Evolutionary conservation across 768 basidiomycete species (phyloP).

Genomic region (Heimioporus sp.): DNA sequence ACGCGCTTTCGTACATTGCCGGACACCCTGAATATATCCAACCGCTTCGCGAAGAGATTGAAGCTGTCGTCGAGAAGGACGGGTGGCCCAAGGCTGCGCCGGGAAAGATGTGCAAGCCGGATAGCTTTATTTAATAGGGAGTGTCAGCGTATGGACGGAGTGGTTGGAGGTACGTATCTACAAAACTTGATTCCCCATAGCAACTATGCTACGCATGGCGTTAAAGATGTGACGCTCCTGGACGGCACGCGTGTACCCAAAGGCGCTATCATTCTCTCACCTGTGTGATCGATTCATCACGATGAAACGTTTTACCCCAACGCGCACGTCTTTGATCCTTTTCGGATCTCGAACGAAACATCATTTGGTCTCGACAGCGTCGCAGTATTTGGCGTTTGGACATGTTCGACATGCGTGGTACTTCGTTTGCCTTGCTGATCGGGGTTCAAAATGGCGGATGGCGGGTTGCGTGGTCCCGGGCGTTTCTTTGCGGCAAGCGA

Average conservation of each 20-base stretch:
- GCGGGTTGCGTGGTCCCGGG: constrained; percentile 6
- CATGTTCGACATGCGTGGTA: constrained; percentile 29
- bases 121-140: constrained; percentile 43
- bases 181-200: constrained; percentile 7
- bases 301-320: constrained; percentile 29
- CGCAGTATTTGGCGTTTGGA: constrained; percentile 38
- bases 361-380: constrained; percentile 34
- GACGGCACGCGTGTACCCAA: constrained; percentile 38
- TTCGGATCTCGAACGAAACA: constrained; percentile 44
- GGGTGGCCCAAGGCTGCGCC: constrained; percentile 28
- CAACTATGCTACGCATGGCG: constrained; percentile 31
- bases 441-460: too few species aligned
- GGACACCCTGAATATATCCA: constrained; percentile 32
- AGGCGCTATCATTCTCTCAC: constrained; percentile 25
- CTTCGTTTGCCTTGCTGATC: too few species aligned
- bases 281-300: constrained; percentile 19
- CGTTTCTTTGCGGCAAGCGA: constrained; percentile 44
- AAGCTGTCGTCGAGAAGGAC: constrained; percentile 23
- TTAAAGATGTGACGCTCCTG: constrained; percentile 34
- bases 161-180: constrained; percentile 20
- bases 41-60: constrained; percentile 38
- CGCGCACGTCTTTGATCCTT: constrained; percentile 42
- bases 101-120: constrained; percentile 32
- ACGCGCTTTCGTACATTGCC: constrained; percentile 36
- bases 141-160: constrained; percentile 30